A percentile compares a stretch with the other conserved stretches of the same genome.
Evolutionary conservation across 345 rosid species (phyloP).

Genomic region (Populus davidiana): DNA sequence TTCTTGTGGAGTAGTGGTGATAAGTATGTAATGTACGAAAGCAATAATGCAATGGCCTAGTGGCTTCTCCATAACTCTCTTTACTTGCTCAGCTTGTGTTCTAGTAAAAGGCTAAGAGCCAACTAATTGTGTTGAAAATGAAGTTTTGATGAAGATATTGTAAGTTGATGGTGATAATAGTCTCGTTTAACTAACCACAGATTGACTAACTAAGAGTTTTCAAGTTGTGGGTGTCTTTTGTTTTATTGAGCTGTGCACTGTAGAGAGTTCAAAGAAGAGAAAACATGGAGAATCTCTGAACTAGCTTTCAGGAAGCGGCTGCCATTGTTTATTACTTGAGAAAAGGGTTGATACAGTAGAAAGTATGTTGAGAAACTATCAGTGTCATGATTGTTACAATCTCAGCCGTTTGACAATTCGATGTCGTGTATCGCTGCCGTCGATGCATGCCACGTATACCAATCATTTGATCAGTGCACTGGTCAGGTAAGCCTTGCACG

Average conservation of each 20-base stretch:
- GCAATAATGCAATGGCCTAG: slow-evolving; percentile 1
- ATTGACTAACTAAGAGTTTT: not conserved
- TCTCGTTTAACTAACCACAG: not conserved
- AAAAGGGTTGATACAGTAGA: not conserved
- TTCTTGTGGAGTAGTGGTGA: not conserved
- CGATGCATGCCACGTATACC: not conserved
- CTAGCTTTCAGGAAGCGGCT: not conserved
- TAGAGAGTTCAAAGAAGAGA: not conserved
- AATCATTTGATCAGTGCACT: too few species aligned
- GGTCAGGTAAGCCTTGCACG: not conserved
- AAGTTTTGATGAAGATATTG: not conserved
- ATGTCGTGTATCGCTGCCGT: not conserved
- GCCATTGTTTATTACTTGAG: slow-evolving; percentile 4
- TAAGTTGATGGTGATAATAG: not conserved
- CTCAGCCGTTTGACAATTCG: not conserved
- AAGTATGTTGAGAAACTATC: too few species aligned
- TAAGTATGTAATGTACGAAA: not conserved
- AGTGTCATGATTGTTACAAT: not conserved
- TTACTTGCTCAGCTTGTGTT: slow-evolving; percentile 8
- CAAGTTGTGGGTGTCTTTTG: slow-evolving; percentile 3
- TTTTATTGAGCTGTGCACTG: slow-evolving; percentile 3
- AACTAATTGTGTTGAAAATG: not conserved
- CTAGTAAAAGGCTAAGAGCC: slow-evolving; percentile 6
- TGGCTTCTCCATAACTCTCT: slow-evolving; percentile 6
- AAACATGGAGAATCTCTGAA: slow-evolving; percentile 11